Evolutionary conservation across 106 monocot genomes (phyloP).

Genomic region (Dactylorhiza incarnata): DNA sequence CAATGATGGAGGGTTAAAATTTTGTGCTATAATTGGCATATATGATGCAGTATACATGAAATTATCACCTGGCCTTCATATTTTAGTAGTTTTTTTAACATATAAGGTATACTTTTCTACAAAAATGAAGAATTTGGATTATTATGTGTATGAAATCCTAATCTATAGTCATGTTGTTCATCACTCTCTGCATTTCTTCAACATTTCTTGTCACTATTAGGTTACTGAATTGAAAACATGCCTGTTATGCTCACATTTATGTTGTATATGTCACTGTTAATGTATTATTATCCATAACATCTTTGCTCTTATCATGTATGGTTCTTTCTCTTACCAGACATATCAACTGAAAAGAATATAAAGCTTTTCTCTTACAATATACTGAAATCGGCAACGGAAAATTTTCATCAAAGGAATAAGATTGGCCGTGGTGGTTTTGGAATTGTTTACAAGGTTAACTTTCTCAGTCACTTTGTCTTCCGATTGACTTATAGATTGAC

Average conservation of each 20-base stretch:
- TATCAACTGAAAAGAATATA: slow-evolving; percentile 20
- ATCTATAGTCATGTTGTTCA: too few species aligned
- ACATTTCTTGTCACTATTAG: background rate
- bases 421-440: slow-evolving; percentile 47
- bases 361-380: slow-evolving; percentile 35
- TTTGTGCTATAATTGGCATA: background rate
- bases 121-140: background rate
- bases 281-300: background rate
- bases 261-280: background rate
- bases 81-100: background rate
- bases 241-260: too few species aligned
- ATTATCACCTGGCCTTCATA: background rate
- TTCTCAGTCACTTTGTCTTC: background rate
- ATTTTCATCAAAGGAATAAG: slow-evolving; percentile 29
- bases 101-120: background rate
- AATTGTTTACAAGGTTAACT: slow-evolving; percentile 38
- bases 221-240: background rate
- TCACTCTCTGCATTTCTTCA: background rate
- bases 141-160: too few species aligned
- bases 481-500: background rate
- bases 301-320: background rate
- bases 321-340: slow-evolving; percentile 11
- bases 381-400: slow-evolving; percentile 35
- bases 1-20: too few species aligned
- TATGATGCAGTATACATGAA: background rate